Base-by-base conservation (phyloP, 2,329 filamentous ascomycete genomes). In the Hyphodiscus sp. region DNA sequence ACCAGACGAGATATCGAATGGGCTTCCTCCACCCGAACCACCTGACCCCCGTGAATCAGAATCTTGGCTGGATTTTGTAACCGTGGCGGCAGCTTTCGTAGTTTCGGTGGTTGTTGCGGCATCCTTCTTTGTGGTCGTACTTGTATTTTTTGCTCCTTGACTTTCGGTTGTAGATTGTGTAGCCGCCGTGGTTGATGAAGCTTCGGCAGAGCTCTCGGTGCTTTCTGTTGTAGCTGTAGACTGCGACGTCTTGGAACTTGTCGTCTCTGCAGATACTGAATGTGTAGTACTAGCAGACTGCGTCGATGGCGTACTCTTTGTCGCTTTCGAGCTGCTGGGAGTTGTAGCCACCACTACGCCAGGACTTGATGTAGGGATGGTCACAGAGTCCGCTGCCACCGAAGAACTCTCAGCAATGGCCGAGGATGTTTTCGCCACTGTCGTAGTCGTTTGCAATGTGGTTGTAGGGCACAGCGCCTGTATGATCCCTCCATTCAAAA, bases 401-500 rank as follows among this genome's bases (percentile, higher is more conserved):
- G 53, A 49, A 20, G 47, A 51, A 48, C 33, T 41, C 13, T 41
- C 48, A 11, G 51, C 41, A 29, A 45, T 45, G n/a, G 49, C 38
- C 5, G 33, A 38, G 33, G 33, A 38, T 4, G 33, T 6, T 30
- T 43, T 47, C 10, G 33, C 53, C 41, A 50, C 45, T 15, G 51
- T 54, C 16, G 54, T 56, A 20, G 58, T 53, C n/a, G 50, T 46
- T 45, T 52, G 47, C 30, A 49, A 33, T 41, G 50, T 43, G 5
- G 33, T 13, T 38, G 33, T 38, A 7, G 61, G 61, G 50, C 66
- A 68, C 15, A 68, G 48, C 20, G 64, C 63, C 45, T 30, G 44
- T 20, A 67, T 50, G 26, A 67, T 63, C n/a, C 59, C 62, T 47
- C 66, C 65, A 49, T 45, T 58, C 54, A 60, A 52, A 1, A 67